phyloP scores from a whole-genome alignment of 768 basidiomycete genomes.

The Termitomyces sp. region DNA sequence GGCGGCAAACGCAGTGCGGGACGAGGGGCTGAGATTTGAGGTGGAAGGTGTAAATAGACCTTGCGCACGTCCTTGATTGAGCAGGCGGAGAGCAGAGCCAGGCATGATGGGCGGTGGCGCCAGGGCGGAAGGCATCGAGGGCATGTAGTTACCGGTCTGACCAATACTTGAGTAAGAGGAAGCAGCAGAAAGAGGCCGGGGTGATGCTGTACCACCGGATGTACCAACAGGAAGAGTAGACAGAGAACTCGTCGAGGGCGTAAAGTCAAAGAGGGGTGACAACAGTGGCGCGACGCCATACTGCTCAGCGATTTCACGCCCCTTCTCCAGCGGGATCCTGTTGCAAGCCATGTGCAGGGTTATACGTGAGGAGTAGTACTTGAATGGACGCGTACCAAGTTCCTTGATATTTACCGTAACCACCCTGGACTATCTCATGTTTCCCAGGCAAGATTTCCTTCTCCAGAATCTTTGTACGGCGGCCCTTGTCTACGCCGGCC shows the following conservation, averaged over 20 bases:
- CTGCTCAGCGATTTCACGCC: conserved; percentile 86
- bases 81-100: conserved; percentile 75
- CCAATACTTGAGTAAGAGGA: conserved; percentile 59
- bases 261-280: conserved; percentile 89
- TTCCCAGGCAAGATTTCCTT: conserved; percentile 94
- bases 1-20: conserved; percentile 43
- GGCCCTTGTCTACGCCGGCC: conserved; percentile 95
- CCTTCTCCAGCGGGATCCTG: conserved; percentile 95
- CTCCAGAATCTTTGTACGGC: conserved; percentile 93
- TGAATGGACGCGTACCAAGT: conserved; percentile 67
- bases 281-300: conserved; percentile 89
- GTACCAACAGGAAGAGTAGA: conserved; percentile 56
- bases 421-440: conserved; percentile 98
- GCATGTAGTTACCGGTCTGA: conserved; percentile 37
- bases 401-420: conserved; percentile 98
- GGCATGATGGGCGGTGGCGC: conserved; percentile 85
- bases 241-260: conserved; percentile 68
- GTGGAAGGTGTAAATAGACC: conserved; percentile 84
- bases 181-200: conserved; percentile 62
- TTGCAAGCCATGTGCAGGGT: not conserved
- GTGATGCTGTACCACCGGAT: conserved; percentile 42
- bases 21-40: conserved; percentile 40
- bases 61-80: conserved; percentile 83
- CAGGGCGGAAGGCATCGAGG: conserved; percentile 45
- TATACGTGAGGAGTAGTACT: conserved; percentile 1